Conservation (phyloP, 805 yeast species). For the Alloascoidea africana region DNA sequence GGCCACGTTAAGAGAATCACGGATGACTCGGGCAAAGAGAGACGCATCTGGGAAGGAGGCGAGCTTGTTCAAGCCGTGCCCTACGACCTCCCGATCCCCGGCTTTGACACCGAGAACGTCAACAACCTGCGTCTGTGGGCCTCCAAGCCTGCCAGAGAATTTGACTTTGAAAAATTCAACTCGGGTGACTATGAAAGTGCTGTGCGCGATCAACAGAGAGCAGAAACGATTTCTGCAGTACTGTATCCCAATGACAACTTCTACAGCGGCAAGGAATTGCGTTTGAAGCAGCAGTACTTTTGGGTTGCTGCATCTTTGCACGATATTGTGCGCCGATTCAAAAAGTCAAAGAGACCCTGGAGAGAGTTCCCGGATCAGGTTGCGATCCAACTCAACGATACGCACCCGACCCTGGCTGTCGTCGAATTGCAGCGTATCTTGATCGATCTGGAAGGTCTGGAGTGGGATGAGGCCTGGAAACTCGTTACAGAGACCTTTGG, state of each 20-base stretch:
- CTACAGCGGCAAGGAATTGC: constrained; percentile 77
- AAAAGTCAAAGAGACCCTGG: constrained; percentile 69
- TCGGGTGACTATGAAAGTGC: constrained; percentile 82
- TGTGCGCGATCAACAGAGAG: constrained; percentile 71
- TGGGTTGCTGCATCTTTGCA: constrained; percentile 93
- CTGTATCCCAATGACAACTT: constrained; percentile 91
- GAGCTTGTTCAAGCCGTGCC: constrained; percentile 85
- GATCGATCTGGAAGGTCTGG: constrained; percentile 68
- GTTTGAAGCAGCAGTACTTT: constrained; percentile 90
- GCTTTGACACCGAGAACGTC: constrained; percentile 67
- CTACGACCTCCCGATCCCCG: constrained; percentile 87
- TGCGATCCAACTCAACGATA: constrained; percentile 88
- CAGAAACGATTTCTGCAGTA: constrained; percentile 86
- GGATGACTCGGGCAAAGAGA: constrained; percentile 36
- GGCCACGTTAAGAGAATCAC: constrained; percentile 52
- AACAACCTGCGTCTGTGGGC: constrained; percentile 87
- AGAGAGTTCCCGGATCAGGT: constrained; percentile 67
- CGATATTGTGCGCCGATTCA: constrained; percentile 81
- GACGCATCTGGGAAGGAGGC: constrained; percentile 73
- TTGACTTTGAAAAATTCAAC: constrained; percentile 82
- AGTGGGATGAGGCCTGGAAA: constrained; percentile 77
- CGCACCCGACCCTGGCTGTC: constrained; percentile 87
- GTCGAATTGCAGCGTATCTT: constrained; percentile 80
- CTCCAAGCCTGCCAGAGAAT: constrained; percentile 79
- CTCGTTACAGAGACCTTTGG: constrained; percentile 73